Conservation (phyloP, 768 basidiomycete genomes). For the Antrodiella citrinella region DNA sequence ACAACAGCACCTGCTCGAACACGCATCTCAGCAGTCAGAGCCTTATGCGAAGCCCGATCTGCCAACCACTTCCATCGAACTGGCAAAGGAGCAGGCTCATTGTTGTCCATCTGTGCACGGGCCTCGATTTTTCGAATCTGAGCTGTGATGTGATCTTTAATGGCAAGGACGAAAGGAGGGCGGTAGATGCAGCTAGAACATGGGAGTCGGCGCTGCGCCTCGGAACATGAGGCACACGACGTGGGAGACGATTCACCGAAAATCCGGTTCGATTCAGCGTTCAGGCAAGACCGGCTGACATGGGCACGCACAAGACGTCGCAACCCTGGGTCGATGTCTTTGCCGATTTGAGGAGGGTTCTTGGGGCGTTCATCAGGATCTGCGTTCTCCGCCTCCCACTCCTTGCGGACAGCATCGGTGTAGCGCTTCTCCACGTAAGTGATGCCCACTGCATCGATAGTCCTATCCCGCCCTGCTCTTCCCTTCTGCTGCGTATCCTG, state of each 20-base stretch:
- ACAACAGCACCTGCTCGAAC: not conserved
- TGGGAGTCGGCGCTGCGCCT: not conserved
- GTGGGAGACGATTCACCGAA: constrained; percentile 2
- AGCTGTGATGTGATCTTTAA: too few species aligned
- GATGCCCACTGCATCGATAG: not conserved
- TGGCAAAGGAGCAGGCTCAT: not conserved
- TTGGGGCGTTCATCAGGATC: not conserved
- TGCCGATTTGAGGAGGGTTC: not conserved
- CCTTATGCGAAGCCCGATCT: not conserved
- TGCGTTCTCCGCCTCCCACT: not conserved
- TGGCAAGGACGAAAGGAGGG: not conserved
- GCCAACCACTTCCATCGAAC: not conserved
- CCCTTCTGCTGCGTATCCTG: not conserved
- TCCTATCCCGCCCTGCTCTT: constrained; percentile 1
- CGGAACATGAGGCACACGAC: not conserved
- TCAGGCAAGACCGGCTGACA: not conserved
- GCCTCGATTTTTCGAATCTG: not conserved
- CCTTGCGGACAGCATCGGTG: not conserved
- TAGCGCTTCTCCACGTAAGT: constrained; percentile 2
- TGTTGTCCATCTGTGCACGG: not conserved
- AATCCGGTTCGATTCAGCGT: constrained; percentile 2
- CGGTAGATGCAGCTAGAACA: constrained; percentile 1
- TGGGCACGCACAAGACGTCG: constrained; percentile 1
- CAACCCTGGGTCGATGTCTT: constrained; percentile 1
- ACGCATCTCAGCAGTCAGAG: not conserved